These are phyloP conservation scores for Trichophyton rubrum DNA, from an alignment of 2,329 filamentous ascomycete species.

Conservation along the genomic window DNA sequence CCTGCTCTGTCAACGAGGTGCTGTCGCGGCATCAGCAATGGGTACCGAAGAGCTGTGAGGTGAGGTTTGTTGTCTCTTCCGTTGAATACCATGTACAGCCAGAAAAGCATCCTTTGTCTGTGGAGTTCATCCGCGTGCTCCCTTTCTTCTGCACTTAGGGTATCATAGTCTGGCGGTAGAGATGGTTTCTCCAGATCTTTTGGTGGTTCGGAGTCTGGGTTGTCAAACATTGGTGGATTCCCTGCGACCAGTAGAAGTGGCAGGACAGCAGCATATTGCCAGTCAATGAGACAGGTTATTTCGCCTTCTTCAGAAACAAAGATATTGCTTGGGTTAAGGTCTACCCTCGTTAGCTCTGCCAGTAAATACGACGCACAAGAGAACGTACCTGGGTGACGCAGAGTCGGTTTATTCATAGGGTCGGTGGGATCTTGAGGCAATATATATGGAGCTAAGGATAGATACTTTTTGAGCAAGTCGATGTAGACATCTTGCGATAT, in stretches of 20 bases:
- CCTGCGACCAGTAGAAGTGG: conserved; percentile 11
- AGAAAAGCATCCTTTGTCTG: conserved; percentile 9
- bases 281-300: conserved; percentile 13
- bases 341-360: neutral
- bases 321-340: conserved; percentile 12
- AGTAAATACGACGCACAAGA: too few species aligned
- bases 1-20: conserved; percentile 10
- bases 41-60: conserved; percentile 7
- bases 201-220: conserved; percentile 8
- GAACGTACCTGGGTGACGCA: conserved; percentile 14
- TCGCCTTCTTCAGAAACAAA: conserved; percentile 9
- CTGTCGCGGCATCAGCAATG: conserved; percentile 7
- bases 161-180: conserved; percentile 8
- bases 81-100: conserved; percentile 10
- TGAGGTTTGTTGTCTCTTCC: conserved; percentile 9
- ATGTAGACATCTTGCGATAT: conserved; percentile 6
- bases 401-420: conserved; percentile 7
- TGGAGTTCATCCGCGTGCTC: conserved; percentile 11
- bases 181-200: conserved; percentile 4
- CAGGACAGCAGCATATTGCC: conserved; percentile 11
- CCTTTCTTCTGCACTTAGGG: conserved; percentile 9
- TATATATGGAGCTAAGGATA: conserved; percentile 10
- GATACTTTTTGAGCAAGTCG: conserved; percentile 9
- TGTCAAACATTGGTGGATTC: conserved; percentile 10
- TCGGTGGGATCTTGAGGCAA: conserved; percentile 4